Evolutionary conservation across 805 yeast species (phyloP), one percentile per base, ranked within the genome.

Genomic region (Komagataella mondaviorum): DNA sequence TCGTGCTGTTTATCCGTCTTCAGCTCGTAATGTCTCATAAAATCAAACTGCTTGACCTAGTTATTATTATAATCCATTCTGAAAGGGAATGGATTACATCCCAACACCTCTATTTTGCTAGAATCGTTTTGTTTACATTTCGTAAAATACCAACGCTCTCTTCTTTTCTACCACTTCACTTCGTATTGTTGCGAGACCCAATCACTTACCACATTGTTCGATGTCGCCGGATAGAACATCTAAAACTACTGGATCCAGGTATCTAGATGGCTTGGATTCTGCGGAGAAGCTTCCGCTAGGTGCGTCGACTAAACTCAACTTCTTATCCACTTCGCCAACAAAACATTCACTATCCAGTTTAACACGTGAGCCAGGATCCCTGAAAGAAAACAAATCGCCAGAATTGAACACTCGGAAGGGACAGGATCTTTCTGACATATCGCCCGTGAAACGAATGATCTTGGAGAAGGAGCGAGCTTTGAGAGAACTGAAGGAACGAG

Each of bases 391-490:
- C 48, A 60, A 59, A 45, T 59, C 57, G 16, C 64, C 64, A 8
- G 45, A 46, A 8, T 6, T 14, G 18, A 18, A 22, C 20, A 10
- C 14, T 22, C 5, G 14, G 10, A 16, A n/a, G 20, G 36, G 10
- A 10, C 6, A 22, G 7, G 44, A 44, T n/a, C 39, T 24, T 36
- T 46, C 48, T 12, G 46, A 54, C 43, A 45, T 55, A 6, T 62
- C 67, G 0, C 66, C 71, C 1, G 69, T 68, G 3, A 63, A 63
- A 47, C 58, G 63, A 44, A 52, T 67, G 52, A 65, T 68, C 46
- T 55, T 59, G 47, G 65, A 61, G 47, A 66, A 62, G 50, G 71
- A 68, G 51, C 55, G 53, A 45, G 69, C 50, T 44, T 48, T 47
- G 17, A 47, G 39, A 14, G 39, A 30, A 8, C 14, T 30, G 14